Evolutionary conservation across 163 green algal genomes (phyloP), one percentile per base, ranked within the genome.

Genomic region (Picocystis sp.): DNA sequence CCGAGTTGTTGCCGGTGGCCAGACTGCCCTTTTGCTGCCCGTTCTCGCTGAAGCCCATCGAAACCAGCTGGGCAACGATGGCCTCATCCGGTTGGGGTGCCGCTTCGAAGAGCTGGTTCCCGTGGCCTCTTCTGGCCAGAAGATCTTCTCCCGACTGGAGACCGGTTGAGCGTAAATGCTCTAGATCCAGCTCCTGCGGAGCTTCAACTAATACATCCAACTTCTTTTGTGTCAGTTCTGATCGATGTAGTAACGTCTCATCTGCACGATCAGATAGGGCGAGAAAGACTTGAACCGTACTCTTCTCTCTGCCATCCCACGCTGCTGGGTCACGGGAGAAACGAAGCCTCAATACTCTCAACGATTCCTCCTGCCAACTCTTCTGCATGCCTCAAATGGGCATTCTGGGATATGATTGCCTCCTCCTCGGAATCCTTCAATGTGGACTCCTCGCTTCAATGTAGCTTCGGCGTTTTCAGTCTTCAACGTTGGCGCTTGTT

Each of bases 21-120:
- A 71, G 2, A 62, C 65, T 13, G 88, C 89, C 1, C 80, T 71
- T 57, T 84, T 83, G 63, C 70, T 80, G 25, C 70, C n/a, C 81
- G 22, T 86, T 85, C 23, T 86, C 80, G 10, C 58, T 65, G 58
- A 98, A 98, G 50, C 90, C 90, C 89, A 96, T 96, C 17, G 56
- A 58, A 45, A 85, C 65, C 41, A 97, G 69, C 55, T 76, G 53
- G 1, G 60, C 53, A 41, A 94, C 79, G 45, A 91, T 79, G 11
- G 52, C 56, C 6, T 67, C 50, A 67, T 90, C 65, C 29, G 29
- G 29, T 8, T 38, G 29, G 1, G 78, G 50, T 47, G 44, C 45
- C 24, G 34, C 19, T 38, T 8, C 29, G 8, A 38, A 22, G 52
- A 8, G 54, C n/a, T 29, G 17, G 17, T 58, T 13, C 6, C 51